phyloP scores from a whole-genome alignment of 768 basidiomycete genomes.

The Sarcomyxa edulis region DNA sequence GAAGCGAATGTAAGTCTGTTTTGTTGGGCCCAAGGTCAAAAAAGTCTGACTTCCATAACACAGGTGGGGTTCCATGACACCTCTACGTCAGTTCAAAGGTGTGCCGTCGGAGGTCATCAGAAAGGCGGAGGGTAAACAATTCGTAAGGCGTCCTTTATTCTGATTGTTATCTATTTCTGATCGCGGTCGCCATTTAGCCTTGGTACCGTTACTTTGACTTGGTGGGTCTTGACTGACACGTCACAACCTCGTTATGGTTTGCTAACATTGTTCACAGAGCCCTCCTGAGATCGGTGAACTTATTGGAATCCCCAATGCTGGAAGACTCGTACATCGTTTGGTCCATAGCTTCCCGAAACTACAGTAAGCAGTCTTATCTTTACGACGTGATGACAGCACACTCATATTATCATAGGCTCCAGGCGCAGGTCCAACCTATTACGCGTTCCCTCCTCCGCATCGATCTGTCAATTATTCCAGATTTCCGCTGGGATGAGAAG shows the following conservation, averaged over 20 bases:
- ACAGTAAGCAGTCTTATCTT: no score
- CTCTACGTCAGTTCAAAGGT: slow-evolving; percentile 91
- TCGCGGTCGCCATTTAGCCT: slow-evolving; percentile 33
- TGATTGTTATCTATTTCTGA: background rate
- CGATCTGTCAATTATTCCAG: slow-evolving; percentile 92
- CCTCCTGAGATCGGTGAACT: slow-evolving; percentile 95
- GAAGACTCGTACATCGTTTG: slow-evolving; percentile 83
- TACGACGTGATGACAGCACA: no score
- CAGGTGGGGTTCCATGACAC: slow-evolving; percentile 98
- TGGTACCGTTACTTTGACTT: slow-evolving; percentile 98
- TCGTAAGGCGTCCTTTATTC: slow-evolving; percentile 47
- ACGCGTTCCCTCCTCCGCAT: slow-evolving; percentile 90
- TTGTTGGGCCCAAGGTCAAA: background rate
- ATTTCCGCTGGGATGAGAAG: slow-evolving; percentile 97
- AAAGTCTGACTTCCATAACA: slow-evolving; percentile 3
- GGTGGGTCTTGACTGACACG: slow-evolving; percentile 21
- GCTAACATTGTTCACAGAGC: slow-evolving; percentile 25
- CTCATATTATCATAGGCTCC: slow-evolving; percentile 43
- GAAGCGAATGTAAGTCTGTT: slow-evolving; percentile 58
- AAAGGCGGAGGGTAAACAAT: slow-evolving; percentile 96
- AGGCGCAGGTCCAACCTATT: slow-evolving; percentile 96
- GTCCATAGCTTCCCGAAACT: slow-evolving; percentile 97
- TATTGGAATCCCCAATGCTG: slow-evolving; percentile 90
- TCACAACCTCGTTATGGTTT: background rate
- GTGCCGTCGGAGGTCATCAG: slow-evolving; percentile 80